These are phyloP conservation scores for Cryoendolithus antarcticus DNA, from an alignment of 2,329 filamentous ascomycete genomes.

Conservation along the genomic window DNA sequence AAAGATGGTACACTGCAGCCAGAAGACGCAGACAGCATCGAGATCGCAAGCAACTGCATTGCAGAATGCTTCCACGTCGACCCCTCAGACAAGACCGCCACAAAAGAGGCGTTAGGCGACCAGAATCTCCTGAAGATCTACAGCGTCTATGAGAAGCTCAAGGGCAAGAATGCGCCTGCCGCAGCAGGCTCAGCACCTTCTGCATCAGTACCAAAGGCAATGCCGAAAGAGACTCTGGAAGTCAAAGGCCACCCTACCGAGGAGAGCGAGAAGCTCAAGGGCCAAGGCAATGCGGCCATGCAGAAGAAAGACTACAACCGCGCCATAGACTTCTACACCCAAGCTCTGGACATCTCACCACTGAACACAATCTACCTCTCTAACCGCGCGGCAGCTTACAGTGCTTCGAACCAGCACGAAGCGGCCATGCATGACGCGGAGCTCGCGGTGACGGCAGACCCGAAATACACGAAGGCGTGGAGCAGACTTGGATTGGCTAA, in stretches of 20 bases:
- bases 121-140: constrained; percentile 89
- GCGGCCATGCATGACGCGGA: constrained; percentile 80
- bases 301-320: constrained; percentile 74
- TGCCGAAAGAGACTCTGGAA: constrained; percentile 29
- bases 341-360: constrained; percentile 70
- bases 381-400: constrained; percentile 91
- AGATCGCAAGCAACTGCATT: constrained; percentile 90
- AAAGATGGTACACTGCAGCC: constrained; percentile 77
- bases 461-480: constrained; percentile 95
- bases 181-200: constrained; percentile 28
- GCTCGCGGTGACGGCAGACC: constrained; percentile 75
- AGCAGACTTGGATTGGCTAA: constrained; percentile 80
- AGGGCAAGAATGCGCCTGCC: constrained; percentile 46
- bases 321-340: constrained; percentile 78
- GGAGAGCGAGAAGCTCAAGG: constrained; percentile 80
- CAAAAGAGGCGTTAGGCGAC: constrained; percentile 65
- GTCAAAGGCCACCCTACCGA: constrained; percentile 40
- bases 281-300: constrained; percentile 88
- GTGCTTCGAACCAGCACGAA: constrained; percentile 69
- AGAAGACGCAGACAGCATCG: constrained; percentile 87
- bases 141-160: constrained; percentile 90
- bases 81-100: constrained; percentile 58
- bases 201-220: constrained; percentile 31
- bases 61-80: constrained; percentile 92
- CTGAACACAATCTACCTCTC: constrained; percentile 92